Percentiles rank a stretch among this genome's conserved stretches.
Conservation (phyloP, 1,284 basidiomycete species). For the Moesziomyces sp. region DNA sequence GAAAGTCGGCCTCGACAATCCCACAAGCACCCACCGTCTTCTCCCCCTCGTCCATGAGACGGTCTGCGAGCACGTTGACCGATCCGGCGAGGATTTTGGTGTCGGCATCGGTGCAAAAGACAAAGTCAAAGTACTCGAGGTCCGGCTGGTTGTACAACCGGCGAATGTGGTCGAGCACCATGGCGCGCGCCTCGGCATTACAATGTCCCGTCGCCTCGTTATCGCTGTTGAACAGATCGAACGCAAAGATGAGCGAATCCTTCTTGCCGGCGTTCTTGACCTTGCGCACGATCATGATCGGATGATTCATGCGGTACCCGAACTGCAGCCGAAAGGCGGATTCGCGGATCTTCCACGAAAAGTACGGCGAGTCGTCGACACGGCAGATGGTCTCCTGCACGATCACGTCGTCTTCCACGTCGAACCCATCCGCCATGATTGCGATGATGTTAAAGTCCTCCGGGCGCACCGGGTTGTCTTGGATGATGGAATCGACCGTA, state of each 20-base stretch:
- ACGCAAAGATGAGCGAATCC: conserved; percentile 40
- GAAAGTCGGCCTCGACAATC: conserved; percentile 30
- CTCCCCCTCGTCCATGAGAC: conserved; percentile 25
- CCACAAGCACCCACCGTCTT: conserved; percentile 35
- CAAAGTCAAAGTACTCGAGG: conserved; percentile 24
- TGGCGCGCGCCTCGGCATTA: conserved; percentile 20
- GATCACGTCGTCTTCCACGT: conserved; percentile 35
- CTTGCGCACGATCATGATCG: conserved; percentile 31
- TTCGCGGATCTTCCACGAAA: conserved; percentile 37
- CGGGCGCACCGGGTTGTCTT: conserved; percentile 18
- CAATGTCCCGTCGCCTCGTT: conserved; percentile 28
- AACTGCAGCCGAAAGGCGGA: conserved; percentile 29
- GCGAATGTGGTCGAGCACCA: conserved; percentile 28
- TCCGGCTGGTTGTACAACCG: conserved; percentile 20
- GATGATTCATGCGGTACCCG: conserved; percentile 18
- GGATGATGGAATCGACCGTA: conserved; percentile 37
- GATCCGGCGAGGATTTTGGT: conserved; percentile 34
- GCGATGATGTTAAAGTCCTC: conserved; percentile 32
- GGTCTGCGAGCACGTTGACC: conserved; percentile 21
- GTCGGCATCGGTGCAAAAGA: conserved; percentile 37
- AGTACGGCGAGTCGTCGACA: conserved; percentile 27
- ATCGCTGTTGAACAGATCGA: conserved; percentile 38
- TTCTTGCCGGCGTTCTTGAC: conserved; percentile 40
- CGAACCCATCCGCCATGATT: conserved; percentile 38
- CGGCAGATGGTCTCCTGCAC: conserved; percentile 12